Evolutionary conservation across 768 basidiomycete genomes (phyloP).

Genomic region (Trametopsis cervina): DNA sequence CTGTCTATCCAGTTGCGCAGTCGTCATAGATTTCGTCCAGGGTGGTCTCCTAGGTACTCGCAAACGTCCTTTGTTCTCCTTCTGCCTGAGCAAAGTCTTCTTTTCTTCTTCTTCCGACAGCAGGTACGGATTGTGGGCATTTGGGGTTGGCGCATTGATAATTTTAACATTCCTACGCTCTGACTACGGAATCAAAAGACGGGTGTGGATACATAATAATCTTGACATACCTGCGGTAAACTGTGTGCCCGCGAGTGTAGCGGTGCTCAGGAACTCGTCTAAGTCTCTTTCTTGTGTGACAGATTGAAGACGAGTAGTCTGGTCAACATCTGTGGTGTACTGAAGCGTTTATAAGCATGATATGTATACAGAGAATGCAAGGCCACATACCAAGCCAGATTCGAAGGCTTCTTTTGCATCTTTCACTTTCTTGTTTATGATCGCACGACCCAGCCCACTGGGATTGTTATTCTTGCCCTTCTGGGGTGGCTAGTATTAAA

Average conservation of each 20-base stretch:
- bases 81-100: constrained; percentile 65
- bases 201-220: neutral
- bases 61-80: constrained; percentile 64
- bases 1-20: constrained; percentile 74
- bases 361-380: neutral
- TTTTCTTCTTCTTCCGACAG: constrained; percentile 78
- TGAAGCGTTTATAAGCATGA: constrained; percentile 20
- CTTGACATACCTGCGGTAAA: constrained; percentile 80
- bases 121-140: constrained; percentile 77
- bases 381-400: constrained; percentile 55
- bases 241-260: constrained; percentile 89
- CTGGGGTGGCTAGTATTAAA: constrained; percentile 26
- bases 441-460: constrained; percentile 87
- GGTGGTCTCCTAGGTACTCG: constrained; percentile 85
- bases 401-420: constrained; percentile 58
- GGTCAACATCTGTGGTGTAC: constrained; percentile 74
- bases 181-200: constrained; percentile 19
- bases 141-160: constrained; percentile 48
- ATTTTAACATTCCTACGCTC: constrained; percentile 80
- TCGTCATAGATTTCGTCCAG: constrained; percentile 80
- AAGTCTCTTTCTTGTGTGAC: constrained; percentile 95
- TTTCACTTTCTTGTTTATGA: constrained; percentile 86
- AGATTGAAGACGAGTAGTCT: constrained; percentile 68
- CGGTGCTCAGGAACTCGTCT: constrained; percentile 93
- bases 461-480: constrained; percentile 58